These are phyloP conservation scores for Clarireedia homoeocarpa DNA, from an alignment of 2,329 filamentous ascomycete genomes.

Conservation along the genomic window DNA sequence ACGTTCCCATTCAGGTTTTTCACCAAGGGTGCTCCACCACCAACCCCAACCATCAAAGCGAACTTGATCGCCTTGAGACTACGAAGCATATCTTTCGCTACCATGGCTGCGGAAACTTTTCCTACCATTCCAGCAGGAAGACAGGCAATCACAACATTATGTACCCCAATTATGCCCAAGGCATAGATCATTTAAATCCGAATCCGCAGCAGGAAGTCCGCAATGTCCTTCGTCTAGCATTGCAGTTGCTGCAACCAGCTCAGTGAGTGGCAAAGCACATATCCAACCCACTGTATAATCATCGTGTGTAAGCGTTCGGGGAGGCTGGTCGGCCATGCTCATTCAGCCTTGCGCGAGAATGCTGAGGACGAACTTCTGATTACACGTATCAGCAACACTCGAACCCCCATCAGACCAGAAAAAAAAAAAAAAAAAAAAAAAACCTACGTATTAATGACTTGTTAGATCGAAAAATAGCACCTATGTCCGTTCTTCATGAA, in stretches of 20 bases:
- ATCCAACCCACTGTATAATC: slow-evolving; percentile 20
- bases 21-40: slow-evolving; percentile 22
- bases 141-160: slow-evolving; percentile 19
- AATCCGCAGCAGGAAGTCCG: slow-evolving; percentile 10
- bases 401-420: too few relatives aligned
- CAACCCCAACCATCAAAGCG: slow-evolving; percentile 38
- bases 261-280: slow-evolving; percentile 15
- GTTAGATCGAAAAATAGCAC: too few relatives aligned
- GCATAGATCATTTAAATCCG: slow-evolving; percentile 13
- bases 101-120: slow-evolving; percentile 28
- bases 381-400: too few relatives aligned
- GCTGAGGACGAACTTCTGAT: too few relatives aligned
- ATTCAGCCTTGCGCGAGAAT: not conserved
- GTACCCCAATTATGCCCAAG: slow-evolving; percentile 12
- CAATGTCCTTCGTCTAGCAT: slow-evolving; percentile 16
- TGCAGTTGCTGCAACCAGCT: slow-evolving; percentile 12
- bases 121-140: slow-evolving; percentile 18
- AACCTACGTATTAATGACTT: too few relatives aligned
- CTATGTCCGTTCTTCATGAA: too few relatives aligned
- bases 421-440: too few relatives aligned
- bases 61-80: slow-evolving; percentile 31
- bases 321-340: not conserved
- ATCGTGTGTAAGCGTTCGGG: not conserved
- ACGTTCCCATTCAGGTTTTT: slow-evolving; percentile 6
- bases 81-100: slow-evolving; percentile 22